phyloP scores from a whole-genome alignment of 2,329 filamentous ascomycete genomes.

The Sporothrix inflata region DNA sequence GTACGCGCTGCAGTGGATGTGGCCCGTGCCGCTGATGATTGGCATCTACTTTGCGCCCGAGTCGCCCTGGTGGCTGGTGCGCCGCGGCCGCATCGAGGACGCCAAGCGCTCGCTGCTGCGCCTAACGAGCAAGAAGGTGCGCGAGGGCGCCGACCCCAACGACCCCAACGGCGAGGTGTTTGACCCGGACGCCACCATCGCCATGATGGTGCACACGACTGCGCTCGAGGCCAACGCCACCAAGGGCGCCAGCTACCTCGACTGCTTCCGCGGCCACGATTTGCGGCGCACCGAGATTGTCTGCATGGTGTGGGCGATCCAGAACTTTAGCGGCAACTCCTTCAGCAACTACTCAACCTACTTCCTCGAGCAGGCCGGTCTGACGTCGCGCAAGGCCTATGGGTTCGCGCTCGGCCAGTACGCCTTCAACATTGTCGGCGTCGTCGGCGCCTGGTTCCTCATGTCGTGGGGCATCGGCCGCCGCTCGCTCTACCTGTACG shows the following conservation, averaged over 20 bases:
- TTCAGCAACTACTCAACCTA: conserved; percentile 69
- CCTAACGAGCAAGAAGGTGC: conserved; percentile 55
- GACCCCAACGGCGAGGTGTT: conserved; percentile 62
- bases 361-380: conserved; percentile 63
- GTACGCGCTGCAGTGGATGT: conserved; percentile 75
- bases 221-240: conserved; percentile 74
- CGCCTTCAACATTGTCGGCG: conserved; percentile 76
- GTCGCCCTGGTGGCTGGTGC: conserved; percentile 77
- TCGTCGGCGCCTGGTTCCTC: conserved; percentile 79
- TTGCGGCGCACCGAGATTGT: conserved; percentile 75
- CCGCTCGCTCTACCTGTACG: conserved; percentile 74
- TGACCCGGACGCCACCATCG: conserved; percentile 79
- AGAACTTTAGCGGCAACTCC: conserved; percentile 65
- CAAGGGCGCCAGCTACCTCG: conserved; percentile 71
- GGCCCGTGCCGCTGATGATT: conserved; percentile 68
- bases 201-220: conserved; percentile 92
- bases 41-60: conserved; percentile 71
- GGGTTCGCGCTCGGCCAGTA: conserved; percentile 67
- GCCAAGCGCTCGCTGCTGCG: conserved; percentile 69
- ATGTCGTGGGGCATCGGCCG: conserved; percentile 77
- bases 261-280: conserved; percentile 83
- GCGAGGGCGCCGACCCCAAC: conserved; percentile 60
- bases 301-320: conserved; percentile 66
- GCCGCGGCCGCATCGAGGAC: conserved; percentile 64
- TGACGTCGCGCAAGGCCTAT: conserved; percentile 57